A percentile compares a stretch with the other conserved stretches of the same genome.
Evolutionary conservation across 331 rosid genomes (phyloP).

Genomic region (Acacia concinna): DNA sequence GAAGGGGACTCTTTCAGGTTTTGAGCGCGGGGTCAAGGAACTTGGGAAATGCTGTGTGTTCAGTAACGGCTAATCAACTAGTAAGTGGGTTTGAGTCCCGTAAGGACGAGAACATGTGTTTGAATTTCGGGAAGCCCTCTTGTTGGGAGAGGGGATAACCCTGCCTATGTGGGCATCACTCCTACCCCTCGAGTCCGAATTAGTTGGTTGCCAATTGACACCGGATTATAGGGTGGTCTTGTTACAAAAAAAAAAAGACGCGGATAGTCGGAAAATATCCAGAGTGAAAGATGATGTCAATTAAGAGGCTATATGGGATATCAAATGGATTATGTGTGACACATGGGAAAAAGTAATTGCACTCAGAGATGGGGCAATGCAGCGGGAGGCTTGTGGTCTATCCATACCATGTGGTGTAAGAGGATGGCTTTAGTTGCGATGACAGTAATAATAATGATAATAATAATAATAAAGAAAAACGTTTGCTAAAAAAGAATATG

Average conservation of each 20-base stretch:
- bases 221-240: no score
- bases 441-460: constrained; percentile 30
- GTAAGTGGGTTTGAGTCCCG: no score
- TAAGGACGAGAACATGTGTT: no score
- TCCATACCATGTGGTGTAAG: constrained; percentile 59
- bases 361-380: constrained; percentile 54
- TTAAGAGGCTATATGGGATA: not conserved
- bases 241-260: no score
- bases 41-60: not conserved
- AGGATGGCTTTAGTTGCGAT: constrained; percentile 26
- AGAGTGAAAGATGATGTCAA: not conserved
- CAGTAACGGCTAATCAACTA: no score
- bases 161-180: no score
- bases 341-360: constrained; percentile 60
- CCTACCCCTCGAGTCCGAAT: no score
- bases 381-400: constrained; percentile 40
- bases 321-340: constrained; percentile 40
- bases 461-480: constrained; percentile 16
- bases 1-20: not conserved
- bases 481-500: not conserved
- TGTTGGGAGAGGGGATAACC: no score
- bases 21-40: not conserved
- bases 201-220: no score
- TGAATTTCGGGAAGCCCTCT: no score
- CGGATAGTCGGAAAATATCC: no score